A percentile compares a stretch with the other conserved stretches of the same genome.
Evolutionary conservation across 306 rosid species (phyloP).

Genomic region (Sicyos baderoa): DNA sequence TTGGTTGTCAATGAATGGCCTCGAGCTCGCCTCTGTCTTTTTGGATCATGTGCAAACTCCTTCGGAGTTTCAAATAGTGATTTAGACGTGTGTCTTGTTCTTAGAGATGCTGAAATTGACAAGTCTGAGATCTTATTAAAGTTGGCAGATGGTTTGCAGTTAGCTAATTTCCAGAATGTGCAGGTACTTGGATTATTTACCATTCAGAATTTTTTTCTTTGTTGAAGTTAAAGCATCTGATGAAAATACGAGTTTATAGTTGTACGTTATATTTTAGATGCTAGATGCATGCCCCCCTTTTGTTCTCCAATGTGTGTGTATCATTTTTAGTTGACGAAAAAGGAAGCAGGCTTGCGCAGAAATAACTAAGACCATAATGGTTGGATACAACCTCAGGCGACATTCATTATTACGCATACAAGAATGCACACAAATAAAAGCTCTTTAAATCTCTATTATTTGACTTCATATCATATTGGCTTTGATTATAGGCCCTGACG

Average conservation of each 20-base stretch:
- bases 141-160: constrained; percentile 74
- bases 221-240: background rate
- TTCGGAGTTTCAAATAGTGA: constrained; percentile 92
- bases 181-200: constrained; percentile 50
- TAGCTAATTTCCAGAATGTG: constrained; percentile 80
- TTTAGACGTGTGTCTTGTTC: constrained; percentile 84
- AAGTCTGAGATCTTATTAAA: constrained; percentile 66
- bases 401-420: background rate
- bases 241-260: background rate
- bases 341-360: background rate
- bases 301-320: background rate
- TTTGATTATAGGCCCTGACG: constrained; percentile 75
- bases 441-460: background rate
- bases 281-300: background rate
- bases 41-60: constrained; percentile 95
- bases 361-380: too few relatives aligned
- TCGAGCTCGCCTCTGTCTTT: constrained; percentile 60
- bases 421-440: background rate
- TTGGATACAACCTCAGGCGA: background rate
- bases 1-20: constrained; percentile 75
- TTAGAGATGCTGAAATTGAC: constrained; percentile 53
- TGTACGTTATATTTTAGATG: background rate
- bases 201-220: constrained; percentile 14
- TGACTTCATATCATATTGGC: background rate
- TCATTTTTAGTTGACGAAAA: constrained; percentile 5